Evolutionary conservation across 2,329 filamentous ascomycete species (phyloP), one percentile per base, ranked within the genome.

Genomic region (Metarhizium anisopliae): DNA sequence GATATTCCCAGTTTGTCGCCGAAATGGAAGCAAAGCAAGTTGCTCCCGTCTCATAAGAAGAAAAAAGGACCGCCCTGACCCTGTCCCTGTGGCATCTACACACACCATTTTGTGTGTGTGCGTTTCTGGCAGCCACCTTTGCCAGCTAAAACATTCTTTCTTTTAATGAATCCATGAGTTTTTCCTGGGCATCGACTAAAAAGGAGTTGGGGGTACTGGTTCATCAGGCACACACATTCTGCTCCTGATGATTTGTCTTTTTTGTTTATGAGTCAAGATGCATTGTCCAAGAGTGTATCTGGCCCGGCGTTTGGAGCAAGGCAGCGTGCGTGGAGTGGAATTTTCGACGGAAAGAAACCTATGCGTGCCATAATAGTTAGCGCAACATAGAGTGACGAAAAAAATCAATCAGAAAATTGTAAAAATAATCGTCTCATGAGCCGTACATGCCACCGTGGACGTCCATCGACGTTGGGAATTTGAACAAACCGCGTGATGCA

Each of bases 1-100:
- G 91, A 63, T 99, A 97, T 67, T 89, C 91, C 11, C 85, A 92
- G 73, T 96, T 87, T 73, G 74, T 95, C 55, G 79, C 80, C 65
- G 84, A 90, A 59, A 82, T 88, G 72, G 86, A 90, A 68, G 86
- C 89, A 77, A 76, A 79, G 60, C 77, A 85, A 62, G 58, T 65
- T n/a, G 62, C 63, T 51, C 63, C 68, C 52, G 62, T 68, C 40
- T 61, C 56, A 52, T 66, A 50, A 62, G 38, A 35, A 29, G 16
- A 30, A n/a, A 18, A 25, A 36, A 8, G 40, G 18, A 45, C 36
- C 42, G 14, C 14, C 7, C 10, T 18, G 30, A 10, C 5, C 13
- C 10, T n/a, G 30, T 4, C 6, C 13, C 16, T 20, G 13, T 5
- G 25, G 8, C 45, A n/a, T 29, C 8, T 20, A 5, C 45, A 14